A percentile compares a stretch with the other conserved stretches of the same genome.
Conservation (phyloP, 2,329 filamentous ascomycete genomes). For the Trichoderma sp. region DNA sequence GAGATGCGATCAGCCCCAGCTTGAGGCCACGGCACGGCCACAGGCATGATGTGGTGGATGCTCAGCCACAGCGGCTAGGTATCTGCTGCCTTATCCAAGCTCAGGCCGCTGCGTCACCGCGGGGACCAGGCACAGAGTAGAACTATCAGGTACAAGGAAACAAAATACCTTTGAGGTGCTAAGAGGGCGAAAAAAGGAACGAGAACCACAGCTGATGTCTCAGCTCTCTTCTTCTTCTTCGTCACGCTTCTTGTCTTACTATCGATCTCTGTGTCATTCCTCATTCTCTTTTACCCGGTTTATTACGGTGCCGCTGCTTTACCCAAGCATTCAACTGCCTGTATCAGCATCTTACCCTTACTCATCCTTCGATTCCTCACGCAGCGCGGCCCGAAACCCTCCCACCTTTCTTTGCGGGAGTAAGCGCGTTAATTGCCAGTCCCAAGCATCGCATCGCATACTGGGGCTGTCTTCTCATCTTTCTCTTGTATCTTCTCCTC, state of each 20-base stretch:
- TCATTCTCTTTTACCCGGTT: not conserved
- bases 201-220: not conserved
- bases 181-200: not conserved
- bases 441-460: not conserved
- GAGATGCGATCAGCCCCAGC: slow-evolving; percentile 11
- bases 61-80: slow-evolving; percentile 21
- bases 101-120: slow-evolving; percentile 27
- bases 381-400: not conserved
- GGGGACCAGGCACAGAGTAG: slow-evolving; percentile 19
- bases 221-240: not conserved
- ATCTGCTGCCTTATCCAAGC: not conserved
- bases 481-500: not conserved
- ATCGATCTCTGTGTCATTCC: not conserved
- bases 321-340: not conserved
- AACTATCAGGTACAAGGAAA: not conserved
- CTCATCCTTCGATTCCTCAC: not conserved
- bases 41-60: not conserved
- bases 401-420: not conserved
- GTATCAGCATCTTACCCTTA: not conserved
- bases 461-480: not conserved
- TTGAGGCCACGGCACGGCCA: not conserved
- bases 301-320: not conserved
- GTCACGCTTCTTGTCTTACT: too few relatives aligned
- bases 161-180: not conserved
- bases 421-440: slow-evolving; percentile 5